phyloP scores from a whole-genome alignment of 192 early-diverging fungal species.

The Umbelopsis sp. region DNA sequence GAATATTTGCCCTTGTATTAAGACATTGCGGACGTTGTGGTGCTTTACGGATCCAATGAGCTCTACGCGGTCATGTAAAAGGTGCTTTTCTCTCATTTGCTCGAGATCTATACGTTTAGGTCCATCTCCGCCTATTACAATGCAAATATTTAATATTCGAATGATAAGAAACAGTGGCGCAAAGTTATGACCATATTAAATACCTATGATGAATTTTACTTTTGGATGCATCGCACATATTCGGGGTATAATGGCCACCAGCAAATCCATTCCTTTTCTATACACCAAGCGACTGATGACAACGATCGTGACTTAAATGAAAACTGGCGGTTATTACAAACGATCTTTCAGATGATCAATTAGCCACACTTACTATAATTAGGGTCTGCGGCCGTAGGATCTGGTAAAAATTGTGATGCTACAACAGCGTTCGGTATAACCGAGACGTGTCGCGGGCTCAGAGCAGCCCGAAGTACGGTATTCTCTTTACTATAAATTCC shows the following conservation, averaged over 20 bases:
- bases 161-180: neutral
- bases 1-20: conserved; percentile 94
- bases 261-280: conserved; percentile 92
- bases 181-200: neutral
- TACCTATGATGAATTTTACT: conserved; percentile 93
- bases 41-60: conserved; percentile 85
- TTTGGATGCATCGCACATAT: conserved; percentile 81
- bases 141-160: neutral
- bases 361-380: conserved; percentile 62
- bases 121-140: conserved; percentile 80
- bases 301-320: conserved; percentile 83
- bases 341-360: neutral
- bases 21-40: conserved; percentile 81
- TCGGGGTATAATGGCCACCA: conserved; percentile 88
- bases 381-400: conserved; percentile 73
- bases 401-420: conserved; percentile 87
- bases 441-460: conserved; percentile 88
- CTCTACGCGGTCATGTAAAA: conserved; percentile 90
- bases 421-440: conserved; percentile 98
- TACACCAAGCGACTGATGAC: conserved; percentile 92
- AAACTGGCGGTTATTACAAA: neutral
- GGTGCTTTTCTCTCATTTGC: conserved; percentile 93
- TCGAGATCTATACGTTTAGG: conserved; percentile 95
- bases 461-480: conserved; percentile 90
- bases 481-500: conserved; percentile 86